phyloP scores from a whole-genome alignment of 2,329 filamentous ascomycete species.

The Diaporthe velutina region DNA sequence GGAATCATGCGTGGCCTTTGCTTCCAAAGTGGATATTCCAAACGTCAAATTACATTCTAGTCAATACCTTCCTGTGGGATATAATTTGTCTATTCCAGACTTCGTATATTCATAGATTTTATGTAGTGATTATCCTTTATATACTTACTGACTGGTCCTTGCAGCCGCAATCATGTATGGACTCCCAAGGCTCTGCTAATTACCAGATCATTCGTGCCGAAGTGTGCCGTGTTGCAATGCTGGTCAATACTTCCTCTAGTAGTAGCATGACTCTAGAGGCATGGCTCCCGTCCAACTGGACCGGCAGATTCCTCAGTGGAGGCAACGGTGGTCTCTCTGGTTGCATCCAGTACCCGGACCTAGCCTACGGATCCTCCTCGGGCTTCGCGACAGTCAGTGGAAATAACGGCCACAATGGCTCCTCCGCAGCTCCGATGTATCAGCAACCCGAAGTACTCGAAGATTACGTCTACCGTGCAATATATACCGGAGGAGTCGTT shows the following conservation, averaged over 20 bases:
- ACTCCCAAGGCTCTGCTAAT: background rate
- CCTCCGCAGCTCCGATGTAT: constrained; percentile 47
- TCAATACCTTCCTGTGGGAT: background rate
- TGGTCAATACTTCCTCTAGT: constrained; percentile 47
- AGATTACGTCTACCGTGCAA: constrained; percentile 52
- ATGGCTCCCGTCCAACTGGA: constrained; percentile 62
- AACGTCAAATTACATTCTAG: background rate
- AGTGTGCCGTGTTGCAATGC: constrained; percentile 45
- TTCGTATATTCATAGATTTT: too few relatives aligned
- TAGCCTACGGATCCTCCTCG: constrained; percentile 57
- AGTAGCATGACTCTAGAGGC: constrained; percentile 60
- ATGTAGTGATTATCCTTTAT: too few relatives aligned
- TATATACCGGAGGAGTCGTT: constrained; percentile 56
- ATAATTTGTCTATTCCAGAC: background rate
- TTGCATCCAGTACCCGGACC: constrained; percentile 61
- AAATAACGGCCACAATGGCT: constrained; percentile 65
- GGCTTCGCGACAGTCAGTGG: constrained; percentile 62
- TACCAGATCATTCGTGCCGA: background rate
- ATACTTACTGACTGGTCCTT: background rate
- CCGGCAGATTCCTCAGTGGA: constrained; percentile 58
- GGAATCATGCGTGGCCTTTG: background rate
- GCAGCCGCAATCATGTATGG: constrained; percentile 15
- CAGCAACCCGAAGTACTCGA: constrained; percentile 51
- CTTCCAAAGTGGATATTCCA: background rate
- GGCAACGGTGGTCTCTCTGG: constrained; percentile 63